phyloP scores from a whole-genome alignment of 192 early-diverging fungal species.

The Powellomyces hirtus region DNA sequence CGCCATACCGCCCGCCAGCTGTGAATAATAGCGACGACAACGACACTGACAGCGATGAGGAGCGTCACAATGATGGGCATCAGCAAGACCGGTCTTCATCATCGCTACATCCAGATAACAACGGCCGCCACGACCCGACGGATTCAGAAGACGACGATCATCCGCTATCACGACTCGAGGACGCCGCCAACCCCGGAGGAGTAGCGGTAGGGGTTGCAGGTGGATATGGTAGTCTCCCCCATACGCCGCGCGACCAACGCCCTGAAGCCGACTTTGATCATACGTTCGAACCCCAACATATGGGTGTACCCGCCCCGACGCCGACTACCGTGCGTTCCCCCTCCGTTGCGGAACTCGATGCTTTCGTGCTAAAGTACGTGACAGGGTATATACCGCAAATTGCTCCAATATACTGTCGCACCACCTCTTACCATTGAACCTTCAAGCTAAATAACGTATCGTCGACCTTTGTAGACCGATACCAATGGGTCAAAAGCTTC shows the following conservation, averaged over 20 bases:
- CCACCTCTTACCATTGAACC: too few relatives aligned
- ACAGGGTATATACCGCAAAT: too few relatives aligned
- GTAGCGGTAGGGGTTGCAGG: neutral
- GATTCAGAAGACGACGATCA: neutral
- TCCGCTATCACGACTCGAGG: neutral
- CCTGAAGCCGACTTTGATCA: constrained; percentile 21
- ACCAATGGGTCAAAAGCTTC: constrained; percentile 62
- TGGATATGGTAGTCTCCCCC: too few relatives aligned
- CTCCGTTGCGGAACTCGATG: neutral
- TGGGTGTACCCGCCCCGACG: neutral
- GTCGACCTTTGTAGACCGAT: constrained; percentile 64
- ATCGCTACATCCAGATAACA: neutral
- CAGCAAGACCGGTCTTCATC: too few relatives aligned
- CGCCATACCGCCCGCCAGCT: neutral
- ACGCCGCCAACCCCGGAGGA: neutral
- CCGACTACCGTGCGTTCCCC: neutral
- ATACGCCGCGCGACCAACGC: neutral
- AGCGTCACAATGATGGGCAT: too few relatives aligned
- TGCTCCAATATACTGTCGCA: too few relatives aligned
- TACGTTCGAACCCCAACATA: constrained; percentile 20
- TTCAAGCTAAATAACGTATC: too few relatives aligned
- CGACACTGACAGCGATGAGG: too few relatives aligned
- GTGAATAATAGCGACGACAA: too few relatives aligned
- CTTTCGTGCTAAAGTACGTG: constrained; percentile 25
- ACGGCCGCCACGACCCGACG: neutral